phyloP scores from a whole-genome alignment of 257 asterid species.

The Anisodus acutangulus region DNA sequence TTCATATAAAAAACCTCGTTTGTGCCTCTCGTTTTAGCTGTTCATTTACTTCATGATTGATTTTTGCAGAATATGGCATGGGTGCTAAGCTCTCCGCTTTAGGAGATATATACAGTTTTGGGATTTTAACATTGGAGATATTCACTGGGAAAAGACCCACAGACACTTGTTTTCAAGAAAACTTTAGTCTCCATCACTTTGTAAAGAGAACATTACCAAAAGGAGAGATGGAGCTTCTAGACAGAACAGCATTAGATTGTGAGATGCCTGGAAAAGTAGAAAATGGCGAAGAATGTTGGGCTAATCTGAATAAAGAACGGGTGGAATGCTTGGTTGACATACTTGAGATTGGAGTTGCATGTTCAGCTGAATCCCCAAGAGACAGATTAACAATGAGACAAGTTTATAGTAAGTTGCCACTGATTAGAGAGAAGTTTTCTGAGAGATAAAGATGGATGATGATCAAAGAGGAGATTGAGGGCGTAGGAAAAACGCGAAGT shows the following conservation, averaged over 20 bases:
- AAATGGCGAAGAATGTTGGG: background rate
- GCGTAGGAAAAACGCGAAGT: background rate
- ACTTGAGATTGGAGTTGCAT: slow-evolving; percentile 32
- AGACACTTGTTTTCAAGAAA: slow-evolving; percentile 35
- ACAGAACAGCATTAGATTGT: slow-evolving; percentile 28
- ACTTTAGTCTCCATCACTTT: slow-evolving; percentile 36
- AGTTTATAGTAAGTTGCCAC: background rate
- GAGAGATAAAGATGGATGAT: background rate
- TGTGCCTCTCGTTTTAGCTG: no score
- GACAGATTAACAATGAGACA: slow-evolving; percentile 33
- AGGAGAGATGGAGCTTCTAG: slow-evolving; percentile 36
- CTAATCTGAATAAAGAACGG: background rate
- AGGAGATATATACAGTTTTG: slow-evolving; percentile 52
- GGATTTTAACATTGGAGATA: slow-evolving; percentile 46
- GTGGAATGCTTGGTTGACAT: slow-evolving; percentile 29
- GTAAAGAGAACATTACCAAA: slow-evolving; percentile 32
- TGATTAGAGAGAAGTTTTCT: slow-evolving; percentile 14
- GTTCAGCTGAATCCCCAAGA: slow-evolving; percentile 34
- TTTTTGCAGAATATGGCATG: slow-evolving; percentile 44
- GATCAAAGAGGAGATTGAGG: background rate
- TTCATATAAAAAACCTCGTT: no score
- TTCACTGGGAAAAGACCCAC: slow-evolving; percentile 50
- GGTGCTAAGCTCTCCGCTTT: slow-evolving; percentile 35
- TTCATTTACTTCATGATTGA: no score
- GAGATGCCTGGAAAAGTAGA: background rate